A percentile compares a stretch with the other conserved stretches of the same genome.
Evolutionary conservation across 2,329 filamentous ascomycete species (phyloP).

Genomic region (Fusarium pseudograminearum): DNA sequence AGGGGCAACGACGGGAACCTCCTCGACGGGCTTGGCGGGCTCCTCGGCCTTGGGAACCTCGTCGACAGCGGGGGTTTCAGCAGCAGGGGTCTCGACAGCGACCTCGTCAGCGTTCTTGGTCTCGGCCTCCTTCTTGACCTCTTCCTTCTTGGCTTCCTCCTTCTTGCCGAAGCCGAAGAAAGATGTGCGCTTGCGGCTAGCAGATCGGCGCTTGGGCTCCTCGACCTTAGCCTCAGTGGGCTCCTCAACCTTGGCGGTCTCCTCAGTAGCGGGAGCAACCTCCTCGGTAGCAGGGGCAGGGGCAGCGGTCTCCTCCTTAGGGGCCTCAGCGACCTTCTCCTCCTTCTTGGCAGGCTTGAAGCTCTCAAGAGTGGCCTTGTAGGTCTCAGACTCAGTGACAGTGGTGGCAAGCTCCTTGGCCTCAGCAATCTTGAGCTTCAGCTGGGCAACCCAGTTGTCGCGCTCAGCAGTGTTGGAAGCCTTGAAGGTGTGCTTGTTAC

Average conservation of each 20-base stretch:
- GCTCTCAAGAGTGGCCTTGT: slow-evolving; percentile 87
- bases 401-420: slow-evolving; percentile 83
- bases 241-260: slow-evolving; percentile 54
- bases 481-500: slow-evolving; percentile 96
- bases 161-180: slow-evolving; percentile 74
- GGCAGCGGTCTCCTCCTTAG: slow-evolving; percentile 51
- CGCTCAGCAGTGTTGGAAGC: slow-evolving; percentile 79
- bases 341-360: slow-evolving; percentile 66
- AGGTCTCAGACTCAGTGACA: slow-evolving; percentile 82
- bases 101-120: slow-evolving; percentile 53
- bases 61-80: slow-evolving; percentile 63
- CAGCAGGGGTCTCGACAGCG: slow-evolving; percentile 48
- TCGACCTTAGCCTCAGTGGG: slow-evolving; percentile 64
- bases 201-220: slow-evolving; percentile 71
- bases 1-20: slow-evolving; percentile 55
- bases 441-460: slow-evolving; percentile 89
- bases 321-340: slow-evolving; percentile 54
- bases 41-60: slow-evolving; percentile 69
- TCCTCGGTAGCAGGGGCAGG: slow-evolving; percentile 46
- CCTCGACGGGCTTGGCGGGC: slow-evolving; percentile 55
- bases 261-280: slow-evolving; percentile 47
- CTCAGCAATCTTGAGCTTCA: slow-evolving; percentile 85
- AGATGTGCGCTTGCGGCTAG: slow-evolving; percentile 73
- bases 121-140: slow-evolving; percentile 62
- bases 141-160: slow-evolving; percentile 59